Evolutionary conservation across 1,284 basidiomycete genomes (phyloP).

Genomic region (Meira nashicola): DNA sequence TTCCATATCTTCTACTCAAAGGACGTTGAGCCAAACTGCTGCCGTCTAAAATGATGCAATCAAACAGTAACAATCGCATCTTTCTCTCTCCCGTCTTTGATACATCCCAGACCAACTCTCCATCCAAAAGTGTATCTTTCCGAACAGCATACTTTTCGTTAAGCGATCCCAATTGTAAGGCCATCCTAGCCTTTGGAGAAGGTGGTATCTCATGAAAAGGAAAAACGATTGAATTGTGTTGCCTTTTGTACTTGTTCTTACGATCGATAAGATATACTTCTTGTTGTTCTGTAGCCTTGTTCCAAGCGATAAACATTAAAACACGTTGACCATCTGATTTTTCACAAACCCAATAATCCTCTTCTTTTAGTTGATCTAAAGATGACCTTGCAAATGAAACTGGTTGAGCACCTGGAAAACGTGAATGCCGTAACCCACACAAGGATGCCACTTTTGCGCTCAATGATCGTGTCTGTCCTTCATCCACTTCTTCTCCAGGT

Average conservation of each 20-base stretch:
- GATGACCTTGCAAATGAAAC: constrained; percentile 38
- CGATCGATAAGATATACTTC: constrained; percentile 79
- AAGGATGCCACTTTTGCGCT: background rate
- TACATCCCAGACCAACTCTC: constrained; percentile 86
- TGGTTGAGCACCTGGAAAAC: constrained; percentile 43
- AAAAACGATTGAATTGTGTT: constrained; percentile 70
- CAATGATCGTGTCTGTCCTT: background rate
- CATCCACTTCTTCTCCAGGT: constrained; percentile 10
- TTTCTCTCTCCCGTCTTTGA: constrained; percentile 67
- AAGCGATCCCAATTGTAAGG: background rate
- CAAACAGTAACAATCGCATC: constrained; percentile 80
- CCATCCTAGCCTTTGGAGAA: constrained; percentile 13
- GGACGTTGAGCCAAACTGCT: constrained; percentile 79
- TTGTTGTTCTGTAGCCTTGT: constrained; percentile 60
- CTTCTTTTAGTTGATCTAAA: constrained; percentile 25
- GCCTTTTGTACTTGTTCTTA: constrained; percentile 76
- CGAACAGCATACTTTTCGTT: constrained; percentile 50
- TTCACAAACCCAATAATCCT: constrained; percentile 90
- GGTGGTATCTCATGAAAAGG: constrained; percentile 56
- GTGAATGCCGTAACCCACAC: constrained; percentile 3
- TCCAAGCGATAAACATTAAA: constrained; percentile 70
- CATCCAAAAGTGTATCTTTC: constrained; percentile 79
- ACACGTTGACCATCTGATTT: constrained; percentile 98
- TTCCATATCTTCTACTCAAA: constrained; percentile 83
- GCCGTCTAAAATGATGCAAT: constrained; percentile 81